Evolutionary conservation across 306 rosid genomes (phyloP).

Genomic region (Casuarina cunninghamiana): DNA sequence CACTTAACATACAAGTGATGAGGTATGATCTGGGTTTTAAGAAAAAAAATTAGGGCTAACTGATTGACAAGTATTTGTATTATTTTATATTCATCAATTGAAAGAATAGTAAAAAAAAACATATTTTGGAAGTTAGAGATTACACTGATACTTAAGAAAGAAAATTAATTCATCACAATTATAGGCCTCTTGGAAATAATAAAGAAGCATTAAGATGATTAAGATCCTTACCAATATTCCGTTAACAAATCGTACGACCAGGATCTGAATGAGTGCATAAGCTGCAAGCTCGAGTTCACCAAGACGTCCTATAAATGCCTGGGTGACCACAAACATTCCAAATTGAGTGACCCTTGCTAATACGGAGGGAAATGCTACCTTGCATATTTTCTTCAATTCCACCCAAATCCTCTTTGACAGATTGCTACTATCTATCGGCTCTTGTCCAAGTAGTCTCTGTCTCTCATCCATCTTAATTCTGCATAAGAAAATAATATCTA

Average conservation of each 20-base stretch:
- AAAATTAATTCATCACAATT: background rate
- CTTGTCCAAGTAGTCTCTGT: conserved; percentile 15
- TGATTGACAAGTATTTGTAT: no score
- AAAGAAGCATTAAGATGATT: background rate
- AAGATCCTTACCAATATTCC: conserved; percentile 43
- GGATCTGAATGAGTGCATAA: conserved; percentile 48
- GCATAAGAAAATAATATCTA: background rate
- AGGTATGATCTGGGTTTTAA: no score
- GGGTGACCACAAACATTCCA: conserved; percentile 51
- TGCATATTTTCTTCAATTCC: conserved; percentile 45
- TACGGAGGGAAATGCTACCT: conserved; percentile 55
- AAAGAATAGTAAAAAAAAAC: background rate
- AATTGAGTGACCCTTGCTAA: conserved; percentile 49
- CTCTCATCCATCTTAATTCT: conserved; percentile 15
- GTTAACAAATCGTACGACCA: conserved; percentile 50
- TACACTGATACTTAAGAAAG: background rate
- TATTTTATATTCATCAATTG: no score
- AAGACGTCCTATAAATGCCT: conserved; percentile 58
- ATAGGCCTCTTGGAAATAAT: background rate
- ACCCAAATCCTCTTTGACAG: conserved; percentile 37
- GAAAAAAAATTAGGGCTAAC: no score
- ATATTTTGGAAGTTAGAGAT: background rate
- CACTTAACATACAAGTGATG: no score
- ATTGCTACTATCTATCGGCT: conserved; percentile 8
- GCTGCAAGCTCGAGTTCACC: conserved; percentile 52